These are phyloP conservation scores for Neopestalotiopsis clavispora DNA, from an alignment of 2,329 filamentous ascomycete species.

Conservation along the genomic window DNA sequence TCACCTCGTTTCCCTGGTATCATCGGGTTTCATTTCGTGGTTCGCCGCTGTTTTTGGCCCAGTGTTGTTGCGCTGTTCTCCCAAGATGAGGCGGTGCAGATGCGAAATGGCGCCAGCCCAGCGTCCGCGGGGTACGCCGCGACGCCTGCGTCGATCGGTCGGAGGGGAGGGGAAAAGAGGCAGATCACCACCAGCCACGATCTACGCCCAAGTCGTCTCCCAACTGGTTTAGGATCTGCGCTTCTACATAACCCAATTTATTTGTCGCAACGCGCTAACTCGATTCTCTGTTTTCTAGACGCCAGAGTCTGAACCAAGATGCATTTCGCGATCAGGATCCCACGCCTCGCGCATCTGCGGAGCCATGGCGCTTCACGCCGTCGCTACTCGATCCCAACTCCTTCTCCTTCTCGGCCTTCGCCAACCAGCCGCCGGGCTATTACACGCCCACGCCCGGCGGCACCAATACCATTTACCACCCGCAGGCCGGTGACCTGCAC, in stretches of 20 bases:
- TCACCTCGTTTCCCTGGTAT: slow-evolving; percentile 17
- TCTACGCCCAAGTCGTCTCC: not conserved
- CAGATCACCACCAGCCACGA: slow-evolving; percentile 1
- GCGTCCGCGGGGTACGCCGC: slow-evolving; percentile 31
- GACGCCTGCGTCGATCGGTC: not conserved
- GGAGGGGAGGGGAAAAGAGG: not conserved
- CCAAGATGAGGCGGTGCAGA: slow-evolving; percentile 30
- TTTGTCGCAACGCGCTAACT: slow-evolving; percentile 39
- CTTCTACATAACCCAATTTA: not conserved
- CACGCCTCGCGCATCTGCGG: slow-evolving; percentile 78
- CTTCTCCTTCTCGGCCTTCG: slow-evolving; percentile 79
- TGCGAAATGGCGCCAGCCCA: slow-evolving; percentile 13
- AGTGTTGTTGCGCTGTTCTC: not conserved
- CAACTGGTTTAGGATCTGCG: not conserved
- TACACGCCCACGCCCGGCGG: slow-evolving; percentile 88
- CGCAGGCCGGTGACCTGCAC: slow-evolving; percentile 84
- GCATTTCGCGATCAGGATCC: slow-evolving; percentile 75
- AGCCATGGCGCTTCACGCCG: slow-evolving; percentile 87
- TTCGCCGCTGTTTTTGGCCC: not conserved
- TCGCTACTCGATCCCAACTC: slow-evolving; percentile 87
- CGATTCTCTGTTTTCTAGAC: slow-evolving; percentile 44
- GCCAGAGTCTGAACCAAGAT: slow-evolving; percentile 43
- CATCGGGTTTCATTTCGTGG: not conserved
- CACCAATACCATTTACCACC: slow-evolving; percentile 80
- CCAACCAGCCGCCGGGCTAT: slow-evolving; percentile 80